These are phyloP conservation scores for Xylaria scruposa DNA, from an alignment of 495 filamentous ascomycete genomes.

Conservation along the genomic window DNA sequence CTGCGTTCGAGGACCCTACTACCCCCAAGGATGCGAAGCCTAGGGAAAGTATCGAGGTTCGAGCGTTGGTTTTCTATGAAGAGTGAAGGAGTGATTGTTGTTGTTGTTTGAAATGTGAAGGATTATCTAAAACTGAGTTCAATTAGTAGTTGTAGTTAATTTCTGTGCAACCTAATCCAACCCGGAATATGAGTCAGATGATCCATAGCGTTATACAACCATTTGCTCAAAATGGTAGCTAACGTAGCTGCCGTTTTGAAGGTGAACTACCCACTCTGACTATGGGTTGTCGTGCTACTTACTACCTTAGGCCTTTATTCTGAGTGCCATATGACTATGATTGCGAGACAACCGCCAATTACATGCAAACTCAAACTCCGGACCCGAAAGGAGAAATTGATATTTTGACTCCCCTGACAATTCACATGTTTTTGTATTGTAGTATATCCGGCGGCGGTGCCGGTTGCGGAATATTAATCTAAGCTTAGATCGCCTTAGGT, in stretches of 20 bases:
- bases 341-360: neutral
- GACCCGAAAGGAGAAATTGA: neutral
- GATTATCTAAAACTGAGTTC: neutral
- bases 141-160: too few species aligned
- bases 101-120: neutral
- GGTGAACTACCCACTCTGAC: neutral
- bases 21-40: slow-evolving; percentile 65
- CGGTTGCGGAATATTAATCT: neutral
- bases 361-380: neutral
- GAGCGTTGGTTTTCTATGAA: slow-evolving; percentile 78
- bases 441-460: neutral
- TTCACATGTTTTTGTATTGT: neutral
- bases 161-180: neutral
- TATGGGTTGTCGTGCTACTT: neutral
- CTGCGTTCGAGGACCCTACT: slow-evolving; percentile 77
- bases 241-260: neutral
- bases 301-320: neutral
- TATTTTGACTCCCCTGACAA: neutral
- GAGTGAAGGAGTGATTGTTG: neutral
- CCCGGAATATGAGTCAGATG: neutral
- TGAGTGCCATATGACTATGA: neutral
- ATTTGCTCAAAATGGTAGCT: neutral
- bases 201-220: neutral
- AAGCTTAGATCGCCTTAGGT: neutral
- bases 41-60: slow-evolving; percentile 86